A percentile compares a stretch with the other conserved stretches of the same genome.
phyloP scores from a whole-genome alignment of 352 stramenopile species.

The Peronospora belbahrii region DNA sequence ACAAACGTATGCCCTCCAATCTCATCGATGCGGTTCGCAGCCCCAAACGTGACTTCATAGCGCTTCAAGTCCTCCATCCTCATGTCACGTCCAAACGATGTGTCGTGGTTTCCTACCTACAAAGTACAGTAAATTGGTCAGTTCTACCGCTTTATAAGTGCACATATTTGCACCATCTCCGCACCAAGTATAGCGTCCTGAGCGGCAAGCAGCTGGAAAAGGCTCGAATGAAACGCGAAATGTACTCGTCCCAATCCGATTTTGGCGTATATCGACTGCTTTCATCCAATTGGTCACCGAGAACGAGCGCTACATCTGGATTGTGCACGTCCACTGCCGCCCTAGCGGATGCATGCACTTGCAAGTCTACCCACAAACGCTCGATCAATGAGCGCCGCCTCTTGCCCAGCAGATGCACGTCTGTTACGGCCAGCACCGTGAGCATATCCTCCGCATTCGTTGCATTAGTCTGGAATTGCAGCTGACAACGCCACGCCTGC shows the following conservation, averaged over 20 bases:
- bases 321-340: slow-evolving; percentile 42
- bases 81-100: slow-evolving; percentile 53
- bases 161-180: background rate
- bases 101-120: slow-evolving; percentile 72
- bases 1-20: slow-evolving; percentile 52
- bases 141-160: background rate
- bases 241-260: slow-evolving; percentile 51
- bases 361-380: slow-evolving; percentile 68
- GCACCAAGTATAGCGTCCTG: slow-evolving; percentile 52
- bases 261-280: slow-evolving; percentile 42
- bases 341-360: slow-evolving; percentile 32
- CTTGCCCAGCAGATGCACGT: slow-evolving; percentile 71
- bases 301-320: slow-evolving; percentile 49
- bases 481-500: slow-evolving; percentile 33
- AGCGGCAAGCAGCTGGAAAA: slow-evolving; percentile 33
- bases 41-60: slow-evolving; percentile 53
- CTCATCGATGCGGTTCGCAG: slow-evolving; percentile 42
- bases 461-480: background rate
- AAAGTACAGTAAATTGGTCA: background rate
- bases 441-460: slow-evolving; percentile 1
- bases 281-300: slow-evolving; percentile 76
- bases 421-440: slow-evolving; percentile 52
- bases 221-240: slow-evolving; percentile 35
- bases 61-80: slow-evolving; percentile 31
- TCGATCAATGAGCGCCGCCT: slow-evolving; percentile 45